Percentiles rank a stretch among this genome's conserved stretches.
These are phyloP conservation scores for Oryza rufipogon DNA, from an alignment of 176 grass and related monocot species.

Conservation along the genomic window DNA sequence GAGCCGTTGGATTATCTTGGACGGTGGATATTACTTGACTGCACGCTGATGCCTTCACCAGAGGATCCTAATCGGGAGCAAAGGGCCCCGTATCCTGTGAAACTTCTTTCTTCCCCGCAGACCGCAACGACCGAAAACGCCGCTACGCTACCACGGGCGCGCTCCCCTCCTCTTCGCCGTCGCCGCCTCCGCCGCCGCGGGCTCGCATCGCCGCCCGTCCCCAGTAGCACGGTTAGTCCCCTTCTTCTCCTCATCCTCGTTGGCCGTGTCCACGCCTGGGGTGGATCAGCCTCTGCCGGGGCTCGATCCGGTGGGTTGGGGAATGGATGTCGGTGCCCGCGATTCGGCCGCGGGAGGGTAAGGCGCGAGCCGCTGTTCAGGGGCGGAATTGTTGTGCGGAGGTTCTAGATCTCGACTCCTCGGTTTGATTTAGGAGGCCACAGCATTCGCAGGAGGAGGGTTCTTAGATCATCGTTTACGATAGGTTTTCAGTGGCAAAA, in stretches of 20 bases:
- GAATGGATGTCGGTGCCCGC: not conserved
- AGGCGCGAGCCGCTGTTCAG: not conserved
- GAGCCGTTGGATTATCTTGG: too few relatives aligned
- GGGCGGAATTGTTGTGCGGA: not conserved
- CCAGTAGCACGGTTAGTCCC: not conserved
- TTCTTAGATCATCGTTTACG: not conserved
- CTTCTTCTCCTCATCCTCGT: not conserved
- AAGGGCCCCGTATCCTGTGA: too few relatives aligned
- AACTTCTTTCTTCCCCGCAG: too few relatives aligned
- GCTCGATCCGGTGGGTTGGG: not conserved
- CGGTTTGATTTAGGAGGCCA: constrained; percentile 3
- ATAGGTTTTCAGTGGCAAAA: not conserved
- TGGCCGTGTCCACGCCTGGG: not conserved
- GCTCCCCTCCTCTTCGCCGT: too few relatives aligned
- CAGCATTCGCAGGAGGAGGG: not conserved
- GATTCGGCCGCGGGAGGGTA: not conserved
- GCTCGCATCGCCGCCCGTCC: not conserved
- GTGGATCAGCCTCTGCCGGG: not conserved
- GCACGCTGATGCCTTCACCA: too few relatives aligned
- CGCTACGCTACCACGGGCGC: too few relatives aligned
- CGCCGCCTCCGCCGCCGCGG: too few relatives aligned
- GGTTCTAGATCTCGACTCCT: not conserved
- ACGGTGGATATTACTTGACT: too few relatives aligned
- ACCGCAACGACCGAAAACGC: not conserved
- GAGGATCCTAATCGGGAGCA: too few relatives aligned